Percentiles rank a stretch among this genome's conserved stretches.
Evolutionary conservation across 1,284 basidiomycete species (phyloP).

Genomic region (Cryptococcus depauperatus): DNA sequence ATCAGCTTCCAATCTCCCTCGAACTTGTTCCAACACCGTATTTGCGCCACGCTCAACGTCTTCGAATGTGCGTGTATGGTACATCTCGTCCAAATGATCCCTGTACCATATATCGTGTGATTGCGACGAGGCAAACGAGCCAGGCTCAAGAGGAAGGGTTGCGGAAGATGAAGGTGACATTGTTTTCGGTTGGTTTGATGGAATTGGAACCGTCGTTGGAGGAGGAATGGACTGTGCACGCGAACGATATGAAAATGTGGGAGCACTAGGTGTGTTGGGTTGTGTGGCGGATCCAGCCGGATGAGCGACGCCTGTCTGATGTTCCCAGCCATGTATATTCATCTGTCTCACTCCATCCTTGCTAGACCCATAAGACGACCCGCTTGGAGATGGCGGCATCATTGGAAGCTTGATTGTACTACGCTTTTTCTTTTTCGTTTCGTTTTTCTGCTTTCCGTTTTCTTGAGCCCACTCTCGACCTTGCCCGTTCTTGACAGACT

Average conservation of each 20-base stretch:
- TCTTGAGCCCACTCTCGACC: neutral
- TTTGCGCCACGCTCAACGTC: constrained; percentile 6
- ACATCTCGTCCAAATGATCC: neutral
- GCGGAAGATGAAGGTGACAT: neutral
- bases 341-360: neutral
- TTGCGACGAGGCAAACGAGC: neutral
- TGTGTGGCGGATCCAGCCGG: neutral
- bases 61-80: too few species aligned
- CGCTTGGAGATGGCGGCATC: neutral
- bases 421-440: neutral
- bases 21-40: constrained; percentile 7
- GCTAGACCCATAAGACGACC: neutral
- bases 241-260: neutral
- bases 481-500: neutral
- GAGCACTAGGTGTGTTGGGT: neutral
- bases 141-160: neutral
- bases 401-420: constrained; percentile 2
- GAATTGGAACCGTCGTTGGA: neutral
- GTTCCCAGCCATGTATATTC: neutral
- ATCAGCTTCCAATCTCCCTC: constrained; percentile 5
- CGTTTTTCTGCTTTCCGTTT: too few species aligned
- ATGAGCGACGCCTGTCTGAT: neutral
- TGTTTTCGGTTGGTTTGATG: neutral
- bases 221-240: neutral
- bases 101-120: neutral